Evolutionary conservation across 1,139 yeast species (phyloP), one percentile per base, ranked within the genome.

Genomic region (Blastobotrys aristatus): DNA sequence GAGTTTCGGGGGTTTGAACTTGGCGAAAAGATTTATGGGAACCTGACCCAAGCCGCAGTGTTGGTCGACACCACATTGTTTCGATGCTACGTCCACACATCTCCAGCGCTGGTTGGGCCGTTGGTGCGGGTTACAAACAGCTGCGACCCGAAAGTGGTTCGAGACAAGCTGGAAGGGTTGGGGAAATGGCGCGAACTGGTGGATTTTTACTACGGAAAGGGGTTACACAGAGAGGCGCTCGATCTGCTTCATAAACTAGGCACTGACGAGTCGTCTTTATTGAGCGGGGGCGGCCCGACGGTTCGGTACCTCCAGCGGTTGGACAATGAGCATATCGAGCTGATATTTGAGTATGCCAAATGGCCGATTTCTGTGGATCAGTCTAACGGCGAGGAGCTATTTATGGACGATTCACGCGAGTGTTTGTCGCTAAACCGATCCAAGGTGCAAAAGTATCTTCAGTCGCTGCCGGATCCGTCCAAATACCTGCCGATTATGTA

Each of bases 41-140:
- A 67, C 42, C 59, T 71, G 14, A 60, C 61, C 3, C 57, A 62
- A 3, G 63, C 76, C 11, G 77, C 84, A 1, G 65, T 65, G 11
- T 66, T 81, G 2, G 77, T 92, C 4, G 98, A 92, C 59, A 86
- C 96, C 0, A 75, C 89, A 0, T 70, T 92, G 27, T 87, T 92
- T 58, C 72, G 79, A 46, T 80, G 95, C 52, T 92, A 92, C 61
- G 72, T 80, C 54, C 65, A 79, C 24, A 76, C 78, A 33, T 79
- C 79, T 49, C 87, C 89, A 0, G 76, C 83, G 57, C 72, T 92
- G 60, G 74, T 92, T 16, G 96, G 95, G 0, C 94, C 97, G 0
- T 74, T 92, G 30, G 73, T 92, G 6, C 71, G 97, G 46, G 73
- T 89, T 1, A 77, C 79, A 36, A 92, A 90, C 61, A 72, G 73